A percentile compares a stretch with the other conserved stretches of the same genome.
Conservation (phyloP, 345 rosid species). For the Gossypium thurberi region DNA sequence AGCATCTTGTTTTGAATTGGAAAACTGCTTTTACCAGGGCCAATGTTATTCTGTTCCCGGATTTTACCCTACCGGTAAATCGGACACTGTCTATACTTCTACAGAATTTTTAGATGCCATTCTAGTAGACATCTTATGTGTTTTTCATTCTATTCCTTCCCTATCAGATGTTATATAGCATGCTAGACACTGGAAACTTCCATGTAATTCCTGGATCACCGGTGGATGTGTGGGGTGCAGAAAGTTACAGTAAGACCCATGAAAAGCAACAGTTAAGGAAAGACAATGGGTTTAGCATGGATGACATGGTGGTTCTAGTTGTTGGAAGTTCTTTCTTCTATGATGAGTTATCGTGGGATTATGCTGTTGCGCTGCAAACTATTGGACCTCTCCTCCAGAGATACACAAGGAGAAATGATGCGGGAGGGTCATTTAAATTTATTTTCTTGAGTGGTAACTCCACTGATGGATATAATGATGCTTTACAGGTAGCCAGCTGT, state of each 20-base stretch:
- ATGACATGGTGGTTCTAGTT: conserved; percentile 70
- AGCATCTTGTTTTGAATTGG: conserved; percentile 68
- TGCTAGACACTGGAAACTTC: conserved; percentile 94
- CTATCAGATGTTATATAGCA: conserved; percentile 84
- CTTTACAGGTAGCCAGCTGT: conserved; percentile 57
- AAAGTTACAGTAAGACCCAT: conserved; percentile 52
- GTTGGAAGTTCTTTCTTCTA: conserved; percentile 84
- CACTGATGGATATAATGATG: conserved; percentile 52
- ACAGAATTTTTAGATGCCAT: background rate
- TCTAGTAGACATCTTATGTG: conserved; percentile 17
- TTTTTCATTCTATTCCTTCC: conserved; percentile 27
- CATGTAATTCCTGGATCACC: conserved; percentile 92
- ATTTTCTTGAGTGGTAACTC: conserved; percentile 82
- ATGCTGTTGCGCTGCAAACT: conserved; percentile 70
- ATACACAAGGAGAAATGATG: conserved; percentile 63
- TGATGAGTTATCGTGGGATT: conserved; percentile 76
- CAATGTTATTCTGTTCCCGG: conserved; percentile 68
- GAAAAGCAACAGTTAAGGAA: conserved; percentile 55
- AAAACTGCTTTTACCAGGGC: conserved; percentile 71
- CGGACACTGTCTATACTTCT: conserved; percentile 2
- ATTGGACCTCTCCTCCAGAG: conserved; percentile 72
- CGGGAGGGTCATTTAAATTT: conserved; percentile 58
- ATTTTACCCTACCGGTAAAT: conserved; percentile 74
- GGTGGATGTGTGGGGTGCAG: conserved; percentile 87
- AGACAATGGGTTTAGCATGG: conserved; percentile 45